Base-by-base conservation (phyloP, 225 moss, liverwort and hornwort species). In the Marchantia paleacea region DNA sequence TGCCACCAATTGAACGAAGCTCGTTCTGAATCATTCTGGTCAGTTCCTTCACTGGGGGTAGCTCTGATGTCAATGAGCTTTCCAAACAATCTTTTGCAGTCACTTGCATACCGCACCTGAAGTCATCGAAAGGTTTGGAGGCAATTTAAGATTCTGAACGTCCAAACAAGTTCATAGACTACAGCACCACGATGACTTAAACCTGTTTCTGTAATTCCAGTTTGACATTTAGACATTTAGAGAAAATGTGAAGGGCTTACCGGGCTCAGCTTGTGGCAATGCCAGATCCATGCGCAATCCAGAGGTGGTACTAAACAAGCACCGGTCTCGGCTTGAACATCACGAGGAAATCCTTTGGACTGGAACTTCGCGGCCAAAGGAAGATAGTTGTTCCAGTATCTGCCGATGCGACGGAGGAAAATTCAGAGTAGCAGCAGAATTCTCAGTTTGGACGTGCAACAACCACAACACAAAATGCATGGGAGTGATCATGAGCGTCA, bases 211-310 rank as follows among this genome's bases (percentile, higher is more conserved):
- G 65, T n/a, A 28, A 2, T 10, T 66, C 65, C 39, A 39, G 2
- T 2, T 39, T 39, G 39, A 39, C 39, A 39, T 39, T 39, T 39
- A 39, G 5, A 39, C 39, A 39, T 5, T 39, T 2, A 22, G 54
- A 64, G 66, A 39, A 67, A n/a, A 0, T 20, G 26, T 28, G 55
- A 5, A 12, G 13, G 55, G 13, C 39, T 85, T 75, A 88, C 87
- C 18, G 87, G 87, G 75, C 78, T 88, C 30, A 88, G 85, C 52
- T 82, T 84, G 68, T 88, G 87, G 80, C 85, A 88, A 72, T 88
- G 87, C 87, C 85, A 85, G 15, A 88, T 83, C 87, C 87, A 88
- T 25, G 80, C 81, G 80, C 85, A 88, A 57, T 88, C 87, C 52
- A 88, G 75, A 9, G 85, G 87, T 48, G 85, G 87, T 52, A 80